phyloP scores from a whole-genome alignment of 2,329 filamentous ascomycete species.

The Juglanconis sp. region DNA sequence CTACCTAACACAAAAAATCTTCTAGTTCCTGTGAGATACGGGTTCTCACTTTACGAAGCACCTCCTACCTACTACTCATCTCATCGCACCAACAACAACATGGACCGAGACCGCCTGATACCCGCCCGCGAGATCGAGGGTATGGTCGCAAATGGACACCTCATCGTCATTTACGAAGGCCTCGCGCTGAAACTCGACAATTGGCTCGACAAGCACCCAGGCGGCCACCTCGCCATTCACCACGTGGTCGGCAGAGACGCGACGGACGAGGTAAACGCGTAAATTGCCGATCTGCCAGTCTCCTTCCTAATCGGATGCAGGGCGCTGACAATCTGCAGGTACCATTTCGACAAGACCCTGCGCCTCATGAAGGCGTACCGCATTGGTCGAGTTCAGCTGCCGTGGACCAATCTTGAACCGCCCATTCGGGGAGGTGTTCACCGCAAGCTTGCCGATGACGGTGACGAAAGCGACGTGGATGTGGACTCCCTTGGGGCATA shows the following conservation, averaged over 20 bases:
- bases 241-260: slow-evolving; percentile 61
- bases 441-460: slow-evolving; percentile 9
- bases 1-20: too few relatives aligned
- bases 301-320: neutral
- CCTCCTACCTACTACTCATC: neutral
- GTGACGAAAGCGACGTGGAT: neutral
- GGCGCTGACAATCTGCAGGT: slow-evolving; percentile 42
- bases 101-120: slow-evolving; percentile 42
- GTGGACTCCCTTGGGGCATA: neutral
- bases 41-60: too few relatives aligned
- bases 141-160: slow-evolving; percentile 52
- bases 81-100: slow-evolving; percentile 9
- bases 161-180: slow-evolving; percentile 55
- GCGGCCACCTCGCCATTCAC: slow-evolving; percentile 55
- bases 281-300: slow-evolving; percentile 26
- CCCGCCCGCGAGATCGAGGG: slow-evolving; percentile 44
- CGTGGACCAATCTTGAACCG: slow-evolving; percentile 57
- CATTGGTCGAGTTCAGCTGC: slow-evolving; percentile 45
- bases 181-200: slow-evolving; percentile 51
- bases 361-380: slow-evolving; percentile 58
- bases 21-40: too few relatives aligned
- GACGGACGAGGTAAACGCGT: slow-evolving; percentile 58
- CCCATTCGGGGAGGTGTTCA: slow-evolving; percentile 43
- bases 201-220: slow-evolving; percentile 59
- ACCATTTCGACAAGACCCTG: slow-evolving; percentile 52